Evolutionary conservation across 2,329 filamentous ascomycete species (phyloP), one percentile per base, ranked within the genome.

Genomic region (Penicillium sp.): DNA sequence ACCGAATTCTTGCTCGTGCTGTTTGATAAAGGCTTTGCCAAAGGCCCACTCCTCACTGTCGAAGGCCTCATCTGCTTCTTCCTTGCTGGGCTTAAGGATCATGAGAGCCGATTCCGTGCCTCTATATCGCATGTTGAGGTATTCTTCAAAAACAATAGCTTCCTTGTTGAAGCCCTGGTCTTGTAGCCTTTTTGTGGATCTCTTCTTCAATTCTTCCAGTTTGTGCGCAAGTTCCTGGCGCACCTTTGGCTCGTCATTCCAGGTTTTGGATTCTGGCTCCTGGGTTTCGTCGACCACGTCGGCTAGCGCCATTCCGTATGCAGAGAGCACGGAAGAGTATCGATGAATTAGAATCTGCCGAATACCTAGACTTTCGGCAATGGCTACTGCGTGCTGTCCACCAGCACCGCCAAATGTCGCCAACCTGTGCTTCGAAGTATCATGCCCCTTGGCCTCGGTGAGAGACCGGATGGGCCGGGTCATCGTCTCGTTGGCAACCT

Each of bases 401-500:
- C 92, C 92, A 0, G 92, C 92, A 48, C 92, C 92, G 41, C 92
- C 92, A 77, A 96, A 96, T 0, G 90, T 94, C 0, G 91, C 92
- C 41, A 96, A 82, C 8, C 90, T 82, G 74, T 96, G 92, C 69
- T 90, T 91, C 0, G 90, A 91, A 0, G 92, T 92, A 71, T 96
- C 91, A 64, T 96, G 90, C 0, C 92, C 92, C 75, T 93, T 91
- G 14, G 91, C 92, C 74, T 96, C 92, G 0, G 92, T 96, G 64
- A 96, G 84, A n/a, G 90, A 92, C 31, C 92, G 84, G 66, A 96
- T 96, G 0, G 92, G 92, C 35, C 92, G 81, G 4, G 90, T 92
- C 92, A 96, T 96, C 14, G 91, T 88, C 78, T 96, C 92, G 69
- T 96, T 96, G 2, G 92, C 92, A 53, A 96, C 91, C 14, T 91